A percentile compares a stretch with the other conserved stretches of the same genome.
These are phyloP conservation scores for Vaccinium macrocarpon DNA, from an alignment of 148 eudicot genomes.

Conservation along the genomic window DNA sequence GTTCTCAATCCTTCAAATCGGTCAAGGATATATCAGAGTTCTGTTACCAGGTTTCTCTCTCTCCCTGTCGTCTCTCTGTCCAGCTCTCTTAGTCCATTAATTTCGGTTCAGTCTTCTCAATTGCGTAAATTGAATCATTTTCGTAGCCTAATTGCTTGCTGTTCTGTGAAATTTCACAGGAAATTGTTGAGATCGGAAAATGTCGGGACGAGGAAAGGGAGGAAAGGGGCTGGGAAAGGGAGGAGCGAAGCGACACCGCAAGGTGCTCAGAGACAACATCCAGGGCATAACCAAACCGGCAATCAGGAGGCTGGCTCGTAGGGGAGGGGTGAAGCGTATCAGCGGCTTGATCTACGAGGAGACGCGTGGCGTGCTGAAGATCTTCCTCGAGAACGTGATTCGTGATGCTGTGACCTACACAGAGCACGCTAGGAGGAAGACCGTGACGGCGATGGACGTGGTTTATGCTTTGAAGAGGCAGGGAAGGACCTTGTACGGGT, in stretches of 20 bases:
- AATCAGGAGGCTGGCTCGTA: slow-evolving; percentile 14
- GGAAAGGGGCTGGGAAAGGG: slow-evolving; percentile 60
- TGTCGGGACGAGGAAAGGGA: slow-evolving; percentile 62
- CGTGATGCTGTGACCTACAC: slow-evolving; percentile 24
- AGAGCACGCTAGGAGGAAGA: slow-evolving; percentile 24
- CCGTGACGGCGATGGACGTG: slow-evolving; percentile 25
- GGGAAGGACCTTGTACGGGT: slow-evolving; percentile 23
- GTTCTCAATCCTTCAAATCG: background rate
- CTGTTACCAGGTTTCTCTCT: background rate
- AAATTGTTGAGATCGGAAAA: slow-evolving; percentile 3
- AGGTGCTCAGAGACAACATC: slow-evolving; percentile 15
- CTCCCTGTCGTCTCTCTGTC: background rate
- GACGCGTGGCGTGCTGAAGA: slow-evolving; percentile 22
- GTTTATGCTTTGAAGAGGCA: slow-evolving; percentile 21
- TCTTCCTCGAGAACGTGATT: slow-evolving; percentile 21
- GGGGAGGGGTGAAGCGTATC: slow-evolving; percentile 20
- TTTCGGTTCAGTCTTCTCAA: no score
- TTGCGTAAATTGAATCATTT: no score
- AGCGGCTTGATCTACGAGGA: slow-evolving; percentile 22
- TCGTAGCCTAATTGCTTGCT: no score
- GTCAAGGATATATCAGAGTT: no score
- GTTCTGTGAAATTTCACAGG: background rate
- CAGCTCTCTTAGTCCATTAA: background rate
- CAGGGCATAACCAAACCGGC: slow-evolving; percentile 18
- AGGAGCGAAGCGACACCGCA: slow-evolving; percentile 13